phyloP scores from a whole-genome alignment of 106 monocot genomes.

The Narthecium ossifragum region DNA sequence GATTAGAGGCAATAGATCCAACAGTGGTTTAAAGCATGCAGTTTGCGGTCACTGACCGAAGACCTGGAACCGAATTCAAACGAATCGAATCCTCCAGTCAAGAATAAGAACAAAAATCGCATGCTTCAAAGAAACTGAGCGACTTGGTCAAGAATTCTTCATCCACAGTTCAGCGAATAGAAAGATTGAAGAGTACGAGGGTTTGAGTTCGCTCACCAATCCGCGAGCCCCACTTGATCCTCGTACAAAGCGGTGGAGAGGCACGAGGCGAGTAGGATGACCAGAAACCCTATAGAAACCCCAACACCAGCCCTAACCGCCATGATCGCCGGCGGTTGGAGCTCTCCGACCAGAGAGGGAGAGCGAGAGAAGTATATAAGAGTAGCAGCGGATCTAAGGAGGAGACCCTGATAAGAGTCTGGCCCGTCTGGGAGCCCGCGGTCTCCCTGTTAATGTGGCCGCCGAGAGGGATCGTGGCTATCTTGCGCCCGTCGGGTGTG shows the following conservation, averaged over 20 bases:
- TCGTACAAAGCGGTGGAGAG: neutral
- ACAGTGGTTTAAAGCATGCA: too few species aligned
- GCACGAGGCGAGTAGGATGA: neutral
- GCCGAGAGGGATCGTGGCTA: neutral
- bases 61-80: neutral
- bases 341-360: neutral
- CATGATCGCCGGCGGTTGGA: neutral
- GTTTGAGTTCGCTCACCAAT: neutral
- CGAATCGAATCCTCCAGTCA: neutral
- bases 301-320: conserved; percentile 5
- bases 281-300: neutral
- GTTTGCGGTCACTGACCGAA: neutral
- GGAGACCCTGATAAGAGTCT: neutral
- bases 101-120: neutral
- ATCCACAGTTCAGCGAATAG: neutral
- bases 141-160: neutral
- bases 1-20: too few species aligned
- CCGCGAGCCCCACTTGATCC: neutral
- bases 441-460: neutral
- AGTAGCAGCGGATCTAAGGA: neutral
- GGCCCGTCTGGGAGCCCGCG: neutral
- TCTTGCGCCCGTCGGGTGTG: neutral
- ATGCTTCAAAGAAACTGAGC: neutral
- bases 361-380: neutral
- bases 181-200: neutral